Percentiles rank a stretch among this genome's conserved stretches.
Evolutionary conservation across 116 monocot species (phyloP).

Genomic region (Phalaenopsis hybrid): DNA sequence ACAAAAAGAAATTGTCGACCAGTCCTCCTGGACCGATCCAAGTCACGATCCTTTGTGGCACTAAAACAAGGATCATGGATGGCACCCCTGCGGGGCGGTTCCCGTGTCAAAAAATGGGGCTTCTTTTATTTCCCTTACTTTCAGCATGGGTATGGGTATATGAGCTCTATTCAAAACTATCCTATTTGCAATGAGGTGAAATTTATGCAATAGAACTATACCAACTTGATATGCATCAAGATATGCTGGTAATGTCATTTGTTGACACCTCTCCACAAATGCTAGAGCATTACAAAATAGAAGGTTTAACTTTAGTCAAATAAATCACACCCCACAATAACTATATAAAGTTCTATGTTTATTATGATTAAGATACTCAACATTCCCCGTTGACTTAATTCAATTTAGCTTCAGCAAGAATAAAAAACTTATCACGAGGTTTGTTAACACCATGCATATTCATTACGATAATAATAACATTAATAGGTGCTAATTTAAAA

Average conservation of each 20-base stretch:
- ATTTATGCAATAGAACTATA: no score
- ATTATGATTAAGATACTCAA: not conserved
- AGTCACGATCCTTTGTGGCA: no score
- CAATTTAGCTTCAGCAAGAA: not conserved
- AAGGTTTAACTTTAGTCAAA: not conserved
- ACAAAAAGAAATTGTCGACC: no score
- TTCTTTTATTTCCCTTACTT: no score
- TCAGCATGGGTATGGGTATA: no score
- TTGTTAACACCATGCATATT: not conserved
- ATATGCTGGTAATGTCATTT: not conserved
- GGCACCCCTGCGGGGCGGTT: no score
- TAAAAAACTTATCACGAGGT: not conserved
- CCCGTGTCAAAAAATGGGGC: no score
- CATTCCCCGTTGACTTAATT: not conserved
- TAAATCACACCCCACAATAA: not conserved
- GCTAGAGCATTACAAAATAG: not conserved
- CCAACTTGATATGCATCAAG: not conserved
- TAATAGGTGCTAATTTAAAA: not conserved
- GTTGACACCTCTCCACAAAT: not conserved
- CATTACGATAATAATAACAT: not conserved
- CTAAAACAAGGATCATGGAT: no score
- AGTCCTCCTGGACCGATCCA: no score
- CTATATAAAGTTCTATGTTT: not conserved
- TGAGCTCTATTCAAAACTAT: no score
- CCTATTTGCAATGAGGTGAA: no score